These are phyloP conservation scores for Cunninghamia lanceolata DNA, from an alignment of 75 land plant species.

Conservation along the genomic window DNA sequence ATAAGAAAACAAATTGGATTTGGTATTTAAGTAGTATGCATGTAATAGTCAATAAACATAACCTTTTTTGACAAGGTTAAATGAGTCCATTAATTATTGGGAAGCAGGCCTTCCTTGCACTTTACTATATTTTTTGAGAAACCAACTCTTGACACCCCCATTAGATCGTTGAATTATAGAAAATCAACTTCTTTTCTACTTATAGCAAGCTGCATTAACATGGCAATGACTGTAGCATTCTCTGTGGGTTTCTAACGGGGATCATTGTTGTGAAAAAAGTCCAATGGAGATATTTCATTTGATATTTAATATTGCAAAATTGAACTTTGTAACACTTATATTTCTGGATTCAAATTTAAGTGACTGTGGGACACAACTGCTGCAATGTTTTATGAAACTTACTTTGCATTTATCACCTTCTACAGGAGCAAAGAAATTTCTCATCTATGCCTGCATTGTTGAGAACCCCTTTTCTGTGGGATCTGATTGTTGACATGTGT, in stretches of 20 bases:
- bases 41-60: not conserved
- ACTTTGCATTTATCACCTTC: not conserved
- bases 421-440: not conserved
- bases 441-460: not conserved
- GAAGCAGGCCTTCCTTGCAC: not conserved
- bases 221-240: not conserved
- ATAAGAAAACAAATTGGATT: not conserved
- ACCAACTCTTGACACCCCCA: not conserved
- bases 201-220: not conserved
- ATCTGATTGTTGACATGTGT: not conserved
- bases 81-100: too few species aligned
- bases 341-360: not conserved
- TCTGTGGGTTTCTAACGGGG: not conserved
- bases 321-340: not conserved
- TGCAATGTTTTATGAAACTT: not conserved
- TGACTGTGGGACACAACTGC: not conserved
- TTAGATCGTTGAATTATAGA: not conserved
- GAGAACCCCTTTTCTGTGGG: not conserved
- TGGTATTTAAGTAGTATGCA: not conserved
- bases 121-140: not conserved
- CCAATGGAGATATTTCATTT: not conserved
- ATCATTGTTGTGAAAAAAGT: not conserved
- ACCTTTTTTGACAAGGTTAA: too few species aligned
- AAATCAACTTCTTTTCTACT: not conserved
- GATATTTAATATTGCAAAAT: not conserved